Evolutionary conservation across 202 grass and related monocot species (phyloP), one percentile per base, ranked within the genome.

Genomic region (Elaeis oleifera): DNA sequence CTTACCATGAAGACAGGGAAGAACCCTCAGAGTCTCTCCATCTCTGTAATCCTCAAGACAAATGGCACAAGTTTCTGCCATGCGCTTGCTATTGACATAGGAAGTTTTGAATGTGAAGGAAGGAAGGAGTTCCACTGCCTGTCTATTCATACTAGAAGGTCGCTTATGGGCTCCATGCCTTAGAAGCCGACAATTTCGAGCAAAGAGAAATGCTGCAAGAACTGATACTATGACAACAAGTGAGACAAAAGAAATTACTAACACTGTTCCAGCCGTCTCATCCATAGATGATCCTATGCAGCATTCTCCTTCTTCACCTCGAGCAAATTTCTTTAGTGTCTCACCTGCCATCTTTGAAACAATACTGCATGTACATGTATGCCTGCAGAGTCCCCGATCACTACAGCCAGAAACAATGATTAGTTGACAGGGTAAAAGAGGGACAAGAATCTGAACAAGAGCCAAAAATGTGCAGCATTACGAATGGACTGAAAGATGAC

Each of bases 1-100:
- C 71, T 83, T 88, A 95, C 90, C 90, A 71, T 89, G 90, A 55
- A 73, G 79, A 76, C 90, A 95, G 51, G 90, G 90, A 66, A 95
- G 82, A 78, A 79, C 64, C 69, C 82, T 85, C 68, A 89, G 63
- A 56, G 74, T 83, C 54, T 95, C 90, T 28, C 90, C 82, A 59
- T 79, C 84, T 71, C 58, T 77, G 73, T 95, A 95, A 60, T 95
- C 90, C 76, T 95, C 85, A 53, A 95, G 78, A 72, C 90, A 95
- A 76, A 95, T 86, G 1, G 57, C 81, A 80, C 90, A 95, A 51
- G 85, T 60, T 56, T 94, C 81, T 44, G 68, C 54, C 63, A 39
- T 79, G 62, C 59, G 74, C 55, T 83, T 72, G 61, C 74, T 70
- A 76, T 65, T 84, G 53, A 52, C 83, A 72, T 50, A 74, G 16